phyloP scores from a whole-genome alignment of 768 basidiomycete genomes.

The Hygrophoropsis aurantiaca region DNA sequence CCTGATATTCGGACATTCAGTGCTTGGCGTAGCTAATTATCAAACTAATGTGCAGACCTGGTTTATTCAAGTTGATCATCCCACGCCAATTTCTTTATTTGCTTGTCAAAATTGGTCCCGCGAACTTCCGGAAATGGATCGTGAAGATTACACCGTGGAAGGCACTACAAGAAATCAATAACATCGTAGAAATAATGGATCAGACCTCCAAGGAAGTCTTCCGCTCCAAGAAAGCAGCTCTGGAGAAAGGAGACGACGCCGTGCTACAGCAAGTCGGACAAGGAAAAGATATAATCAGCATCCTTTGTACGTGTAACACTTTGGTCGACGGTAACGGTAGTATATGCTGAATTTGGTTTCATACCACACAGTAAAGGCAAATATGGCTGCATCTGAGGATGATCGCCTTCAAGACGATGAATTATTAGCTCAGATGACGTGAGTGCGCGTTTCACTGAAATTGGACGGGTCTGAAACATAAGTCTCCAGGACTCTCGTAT shows the following conservation, averaged over 20 bases:
- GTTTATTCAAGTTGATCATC: slow-evolving; percentile 45
- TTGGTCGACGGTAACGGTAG: background rate
- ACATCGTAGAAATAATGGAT: slow-evolving; percentile 50
- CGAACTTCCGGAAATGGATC: slow-evolving; percentile 42
- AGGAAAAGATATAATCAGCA: slow-evolving; percentile 51
- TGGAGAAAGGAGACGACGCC: slow-evolving; percentile 22
- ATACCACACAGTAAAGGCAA: slow-evolving; percentile 33
- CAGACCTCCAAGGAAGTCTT: slow-evolving; percentile 41
- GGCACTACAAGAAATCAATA: slow-evolving; percentile 41
- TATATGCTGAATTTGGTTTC: background rate
- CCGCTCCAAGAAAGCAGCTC: slow-evolving; percentile 33
- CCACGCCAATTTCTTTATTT: slow-evolving; percentile 48
- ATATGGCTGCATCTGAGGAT: slow-evolving; percentile 30
- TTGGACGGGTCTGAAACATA: background rate
- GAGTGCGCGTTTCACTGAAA: slow-evolving; percentile 11
- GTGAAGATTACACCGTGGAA: slow-evolving; percentile 41
- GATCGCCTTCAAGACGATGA: slow-evolving; percentile 44
- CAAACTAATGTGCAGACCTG: slow-evolving; percentile 33
- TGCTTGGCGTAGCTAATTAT: too few species aligned
- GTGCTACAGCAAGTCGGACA: slow-evolving; percentile 22
- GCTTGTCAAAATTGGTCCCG: slow-evolving; percentile 39
- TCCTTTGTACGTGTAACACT: slow-evolving; percentile 39
- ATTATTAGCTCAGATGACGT: slow-evolving; percentile 52
- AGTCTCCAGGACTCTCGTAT: slow-evolving; percentile 41
- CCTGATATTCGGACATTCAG: too few species aligned